Base-by-base conservation (phyloP, 1,139 yeast genomes). In the Nakaseomyces bracarensis region DNA sequence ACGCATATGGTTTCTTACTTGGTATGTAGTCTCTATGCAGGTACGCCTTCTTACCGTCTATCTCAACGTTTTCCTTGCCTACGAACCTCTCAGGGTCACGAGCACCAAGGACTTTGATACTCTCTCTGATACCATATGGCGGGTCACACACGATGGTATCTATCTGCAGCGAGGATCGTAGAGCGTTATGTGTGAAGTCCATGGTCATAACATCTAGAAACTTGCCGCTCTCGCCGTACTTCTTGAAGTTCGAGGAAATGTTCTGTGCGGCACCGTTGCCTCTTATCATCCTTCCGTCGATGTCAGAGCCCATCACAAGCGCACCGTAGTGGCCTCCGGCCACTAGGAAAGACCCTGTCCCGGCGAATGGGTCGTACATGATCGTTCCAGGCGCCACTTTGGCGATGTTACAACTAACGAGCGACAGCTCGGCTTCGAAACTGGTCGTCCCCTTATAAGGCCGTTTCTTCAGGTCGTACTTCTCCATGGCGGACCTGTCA, bases 41-140 rank as follows among this genome's bases (percentile, higher is more conserved):
- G 61, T 73, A 85, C 1, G 96, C 95, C 51, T 75, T 75, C 50
- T 77, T 78, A 1, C 96, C 96, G 46, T 83, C 81, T 13, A 84
- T 79, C 9, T 79, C 67, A 3, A 82, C 69, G 40, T 75, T 67
- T 56, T 84, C 94, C 52, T 84, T 74, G 0, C 91, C 94, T 2
- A 41, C 49, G 46, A 72, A 71, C 46, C 68, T 68, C 45, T 71
- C 77, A 0, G 76, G 72, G 53, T 84, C 73, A 49, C 74, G 78
- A 2, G 95, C 84, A 2, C 99, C 98, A 45, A 94, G 76, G 0
- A 89, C 96, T 57, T 86, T 85, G 38, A 93, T 74, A 1, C 97
- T 96, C 61, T 93, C 99, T 54, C 99, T 72, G 1, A 91, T 94
- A 2, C 98, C 99, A 60, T 91, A 91, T 0, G 99, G 99, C 1